A percentile compares a stretch with the other conserved stretches of the same genome.
Evolutionary conservation across 345 rosid genomes (phyloP).

Genomic region (Geranium brycei): DNA sequence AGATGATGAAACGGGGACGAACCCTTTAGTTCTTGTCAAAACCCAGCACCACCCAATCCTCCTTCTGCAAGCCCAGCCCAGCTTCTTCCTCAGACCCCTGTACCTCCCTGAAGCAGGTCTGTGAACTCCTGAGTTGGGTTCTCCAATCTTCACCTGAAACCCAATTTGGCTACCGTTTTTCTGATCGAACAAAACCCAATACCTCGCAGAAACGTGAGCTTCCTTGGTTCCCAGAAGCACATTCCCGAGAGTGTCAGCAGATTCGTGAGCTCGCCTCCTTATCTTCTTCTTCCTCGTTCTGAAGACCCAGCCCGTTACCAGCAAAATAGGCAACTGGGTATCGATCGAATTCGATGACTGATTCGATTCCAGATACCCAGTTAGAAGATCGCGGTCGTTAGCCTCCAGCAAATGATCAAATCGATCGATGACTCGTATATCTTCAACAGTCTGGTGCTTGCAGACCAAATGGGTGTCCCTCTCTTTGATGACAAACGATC

Average conservation of each 20-base stretch:
- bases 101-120: conserved; percentile 10
- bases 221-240: conserved; percentile 6
- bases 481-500: conserved; percentile 42
- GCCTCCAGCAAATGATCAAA: conserved; percentile 2
- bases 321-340: conserved; percentile 22
- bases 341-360: no score
- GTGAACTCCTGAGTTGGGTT: conserved; percentile 13
- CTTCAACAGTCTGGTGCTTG: conserved; percentile 42
- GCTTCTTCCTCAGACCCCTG: conserved; percentile 19
- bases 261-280: no score
- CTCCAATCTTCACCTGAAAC: conserved; percentile 36
- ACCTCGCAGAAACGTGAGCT: conserved; percentile 25
- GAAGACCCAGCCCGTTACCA: conserved; percentile 39
- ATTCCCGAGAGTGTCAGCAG: not conserved
- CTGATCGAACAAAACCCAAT: conserved; percentile 42
- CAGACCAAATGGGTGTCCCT: conserved; percentile 23
- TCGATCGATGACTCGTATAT: conserved; percentile 22
- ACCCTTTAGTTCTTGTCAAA: conserved; percentile 26
- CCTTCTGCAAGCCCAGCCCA: conserved; percentile 20
- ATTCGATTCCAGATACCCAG: no score
- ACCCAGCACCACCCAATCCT: conserved; percentile 24
- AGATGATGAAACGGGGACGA: conserved; percentile 19
- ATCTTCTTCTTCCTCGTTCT: conserved; percentile 15
- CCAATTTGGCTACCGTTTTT: conserved; percentile 32
- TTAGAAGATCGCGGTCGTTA: conserved; percentile 6